Base-by-base conservation (phyloP, 306 rosid species). In the Dalbergia oliveri region DNA sequence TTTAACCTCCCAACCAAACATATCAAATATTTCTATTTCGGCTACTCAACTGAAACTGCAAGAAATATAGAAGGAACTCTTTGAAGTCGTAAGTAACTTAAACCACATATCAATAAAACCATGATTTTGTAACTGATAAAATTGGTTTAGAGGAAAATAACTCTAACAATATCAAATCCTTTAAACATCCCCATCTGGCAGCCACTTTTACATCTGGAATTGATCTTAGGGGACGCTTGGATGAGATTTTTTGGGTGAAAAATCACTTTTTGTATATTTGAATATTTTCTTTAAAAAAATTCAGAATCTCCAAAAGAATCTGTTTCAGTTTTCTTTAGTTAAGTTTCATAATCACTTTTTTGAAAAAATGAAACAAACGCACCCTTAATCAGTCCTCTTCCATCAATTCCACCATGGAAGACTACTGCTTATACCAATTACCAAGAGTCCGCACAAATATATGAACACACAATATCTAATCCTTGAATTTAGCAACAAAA, bases 401-500 rank as follows among this genome's bases (percentile, higher is more conserved):
- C 59, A 33, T 49, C 4, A 54, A 15, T 57, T 43, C 54, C 31
- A 26, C 68, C 33, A 53, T 16, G 5, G 10, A 54, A 62, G 31
- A 21, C 9, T 53, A 51, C 3, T 35, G 23, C 35, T 66, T 45
- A 11, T 31, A 68, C 47, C 33, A 11, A 39, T 16, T 31, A 68
- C 47, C 33, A 11, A 50, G 26, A 57, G 8, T 53, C 31, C 11
- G 43, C 11, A 66, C 35, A 23, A 60, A 64, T 49, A 57, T 44
- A 49, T 53, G 41, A 70, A 67, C 23, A 45, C 58, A 41, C 33
- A 50, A 16, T 6, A 11, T 37, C 66, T 45, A 72, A 23, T 58
- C 50, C 50, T 76, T 47, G 6, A 69, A 66, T 33, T 59, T 56
- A 68, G 65, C 21, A 11, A 80, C 26, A 18, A 69, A 64, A 78